Conservation (phyloP, 306 rosid species). For the Myrica gale region DNA sequence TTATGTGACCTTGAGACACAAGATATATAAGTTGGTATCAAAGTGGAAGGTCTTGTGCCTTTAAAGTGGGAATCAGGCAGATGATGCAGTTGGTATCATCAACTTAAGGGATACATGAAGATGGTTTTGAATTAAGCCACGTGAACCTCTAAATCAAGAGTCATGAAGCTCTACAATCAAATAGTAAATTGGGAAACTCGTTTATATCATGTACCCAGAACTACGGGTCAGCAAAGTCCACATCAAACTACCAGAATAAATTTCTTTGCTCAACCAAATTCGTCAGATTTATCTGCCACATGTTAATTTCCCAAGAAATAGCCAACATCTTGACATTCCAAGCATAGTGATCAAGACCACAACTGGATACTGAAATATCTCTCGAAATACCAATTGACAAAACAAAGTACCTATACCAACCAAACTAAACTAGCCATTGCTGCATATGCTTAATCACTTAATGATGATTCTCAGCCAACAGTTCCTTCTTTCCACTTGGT, state of each 20-base stretch:
- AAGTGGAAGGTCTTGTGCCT: no score
- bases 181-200: no score
- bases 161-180: neutral
- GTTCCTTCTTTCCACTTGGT: conserved; percentile 5
- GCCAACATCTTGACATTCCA: neutral
- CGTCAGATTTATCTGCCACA: neutral
- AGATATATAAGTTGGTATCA: no score
- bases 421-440: neutral
- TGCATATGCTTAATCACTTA: neutral
- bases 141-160: neutral
- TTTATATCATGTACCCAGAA: neutral
- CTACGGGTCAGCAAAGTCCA: neutral
- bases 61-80: no score
- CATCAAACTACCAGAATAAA: neutral
- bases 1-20: no score
- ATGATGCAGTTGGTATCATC: no score
- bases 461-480: neutral
- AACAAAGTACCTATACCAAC: neutral
- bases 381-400: neutral
- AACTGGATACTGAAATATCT: neutral
- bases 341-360: neutral
- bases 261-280: neutral
- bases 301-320: neutral
- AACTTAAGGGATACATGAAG: neutral
- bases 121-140: neutral